Conservation (phyloP, 352 stramenopile species). For the Phytophthora vignae region DNA sequence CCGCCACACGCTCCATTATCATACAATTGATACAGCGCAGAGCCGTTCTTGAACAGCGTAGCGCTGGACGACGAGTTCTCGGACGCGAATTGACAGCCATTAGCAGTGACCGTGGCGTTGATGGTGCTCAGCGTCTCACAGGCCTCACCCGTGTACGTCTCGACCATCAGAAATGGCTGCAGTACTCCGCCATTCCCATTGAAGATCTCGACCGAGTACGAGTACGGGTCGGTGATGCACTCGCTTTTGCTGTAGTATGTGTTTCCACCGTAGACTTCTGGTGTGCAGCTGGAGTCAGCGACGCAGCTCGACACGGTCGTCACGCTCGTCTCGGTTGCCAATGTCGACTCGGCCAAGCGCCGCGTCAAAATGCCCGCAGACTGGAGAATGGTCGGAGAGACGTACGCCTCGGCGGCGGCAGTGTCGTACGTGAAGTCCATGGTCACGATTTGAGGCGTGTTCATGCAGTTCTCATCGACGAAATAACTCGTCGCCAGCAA, state of each 20-base stretch:
- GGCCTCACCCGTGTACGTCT: conserved; percentile 15
- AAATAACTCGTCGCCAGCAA: conserved; percentile 20
- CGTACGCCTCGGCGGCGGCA: conserved; percentile 1
- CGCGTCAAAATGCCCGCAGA: conserved; percentile 13
- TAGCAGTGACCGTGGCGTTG: conserved; percentile 12
- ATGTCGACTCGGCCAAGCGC: conserved; percentile 1
- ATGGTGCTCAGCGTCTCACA: conserved; percentile 17
- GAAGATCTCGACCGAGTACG: conserved; percentile 14
- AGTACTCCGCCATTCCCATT: conserved; percentile 3
- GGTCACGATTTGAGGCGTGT: conserved; percentile 12
- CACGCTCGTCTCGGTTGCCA: neutral
- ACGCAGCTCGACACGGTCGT: conserved; percentile 4
- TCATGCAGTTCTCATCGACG: conserved; percentile 3
- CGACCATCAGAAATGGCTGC: conserved; percentile 22
- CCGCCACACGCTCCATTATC: conserved; percentile 15
- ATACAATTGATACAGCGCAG: conserved; percentile 18
- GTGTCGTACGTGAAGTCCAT: conserved; percentile 24
- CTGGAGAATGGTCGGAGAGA: conserved; percentile 10
- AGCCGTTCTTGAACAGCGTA: conserved; percentile 13
- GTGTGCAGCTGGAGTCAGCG: conserved; percentile 3
- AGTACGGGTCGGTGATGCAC: conserved; percentile 17
- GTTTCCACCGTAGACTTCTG: conserved; percentile 15
- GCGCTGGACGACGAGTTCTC: conserved; percentile 20
- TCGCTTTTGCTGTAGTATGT: conserved; percentile 20
- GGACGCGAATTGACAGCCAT: conserved; percentile 19